phyloP scores from a whole-genome alignment of 805 yeast species.

The Wickerhamiella sorbophila region DNA sequence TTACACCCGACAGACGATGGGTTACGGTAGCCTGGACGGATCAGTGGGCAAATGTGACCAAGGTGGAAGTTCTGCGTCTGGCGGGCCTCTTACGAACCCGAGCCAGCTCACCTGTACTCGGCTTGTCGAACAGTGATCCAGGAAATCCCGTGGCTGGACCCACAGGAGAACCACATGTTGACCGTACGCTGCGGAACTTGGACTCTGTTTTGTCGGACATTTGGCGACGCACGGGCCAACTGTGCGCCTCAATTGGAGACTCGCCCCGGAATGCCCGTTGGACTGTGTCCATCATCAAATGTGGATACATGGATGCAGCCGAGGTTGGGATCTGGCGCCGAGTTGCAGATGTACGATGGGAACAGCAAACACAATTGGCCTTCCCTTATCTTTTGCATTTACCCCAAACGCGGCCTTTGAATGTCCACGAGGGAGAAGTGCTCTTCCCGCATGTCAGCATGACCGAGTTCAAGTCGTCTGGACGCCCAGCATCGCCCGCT shows the following conservation, averaged over 20 bases:
- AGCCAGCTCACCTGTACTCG: constrained; percentile 3
- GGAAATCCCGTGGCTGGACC: background rate
- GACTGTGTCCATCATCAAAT: constrained; percentile 25
- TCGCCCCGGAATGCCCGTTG: constrained; percentile 16
- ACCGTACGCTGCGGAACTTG: background rate
- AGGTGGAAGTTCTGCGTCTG: constrained; percentile 37
- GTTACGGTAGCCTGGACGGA: constrained; percentile 82
- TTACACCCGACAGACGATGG: constrained; percentile 75
- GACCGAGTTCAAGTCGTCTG: background rate
- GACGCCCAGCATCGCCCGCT: background rate
- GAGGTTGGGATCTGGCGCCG: constrained; percentile 23
- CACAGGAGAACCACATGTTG: background rate
- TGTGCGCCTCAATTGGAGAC: constrained; percentile 5
- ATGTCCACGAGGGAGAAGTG: constrained; percentile 5
- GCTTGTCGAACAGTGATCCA: background rate
- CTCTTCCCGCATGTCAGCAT: constrained; percentile 6
- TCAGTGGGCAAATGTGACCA: constrained; percentile 53
- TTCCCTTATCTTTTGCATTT: constrained; percentile 8
- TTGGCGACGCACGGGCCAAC: constrained; percentile 9
- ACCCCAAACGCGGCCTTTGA: constrained; percentile 6
- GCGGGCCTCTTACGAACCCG: constrained; percentile 7
- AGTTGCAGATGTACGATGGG: background rate
- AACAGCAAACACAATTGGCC: background rate
- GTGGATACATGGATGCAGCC: constrained; percentile 24
- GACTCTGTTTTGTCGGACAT: constrained; percentile 12